Evolutionary conservation across 805 yeast species (phyloP), one percentile per base, ranked within the genome.

Genomic region (Wickerhamomyces strasburgensis): DNA sequence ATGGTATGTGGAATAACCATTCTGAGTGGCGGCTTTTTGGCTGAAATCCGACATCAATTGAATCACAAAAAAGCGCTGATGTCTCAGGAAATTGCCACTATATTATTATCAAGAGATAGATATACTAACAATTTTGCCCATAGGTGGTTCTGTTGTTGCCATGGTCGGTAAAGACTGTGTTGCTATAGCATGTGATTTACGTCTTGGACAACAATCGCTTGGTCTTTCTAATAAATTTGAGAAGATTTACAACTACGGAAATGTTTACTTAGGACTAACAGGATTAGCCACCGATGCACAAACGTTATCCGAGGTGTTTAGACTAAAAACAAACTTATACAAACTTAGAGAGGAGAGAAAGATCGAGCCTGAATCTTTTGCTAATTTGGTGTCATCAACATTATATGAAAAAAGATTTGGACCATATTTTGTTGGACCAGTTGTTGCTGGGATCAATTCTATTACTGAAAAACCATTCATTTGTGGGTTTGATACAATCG

Each of bases 141-240:
- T 38, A 60, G 87, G 97, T 66, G 98, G 99, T 65, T 75, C 95
- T 46, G 96, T 95, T 35, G 95, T 94, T 24, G 98, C 98, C 47
- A 93, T 93, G 99, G 82, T 82, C 18, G 99, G 99, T 54, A 89
- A 94, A 58, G 97, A 88, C 51, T 93, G 99, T 70, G 89, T 93
- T 38, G 98, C 98, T 21, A 88, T 93, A 54, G 99, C 97, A 4
- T 82, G 93, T 52, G 99, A 93, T 65, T 70, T 93, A 57, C 80
- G 98, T 55, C 70, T 93, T 44, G 99, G 99, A 16, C 78, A 80
- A 60, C 98, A 93, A 62, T 85, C 96, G 6, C 69, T 93, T 17
- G 97, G 98, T 38, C 78, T 93, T 32, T 70, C 97, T 33, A 88
- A 88, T 61, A 82, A 88, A 55, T 94, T 93, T 61, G 97, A 93